Conservation (phyloP, 164 flowering plant genomes). For the Macadamia integrifolia region DNA sequence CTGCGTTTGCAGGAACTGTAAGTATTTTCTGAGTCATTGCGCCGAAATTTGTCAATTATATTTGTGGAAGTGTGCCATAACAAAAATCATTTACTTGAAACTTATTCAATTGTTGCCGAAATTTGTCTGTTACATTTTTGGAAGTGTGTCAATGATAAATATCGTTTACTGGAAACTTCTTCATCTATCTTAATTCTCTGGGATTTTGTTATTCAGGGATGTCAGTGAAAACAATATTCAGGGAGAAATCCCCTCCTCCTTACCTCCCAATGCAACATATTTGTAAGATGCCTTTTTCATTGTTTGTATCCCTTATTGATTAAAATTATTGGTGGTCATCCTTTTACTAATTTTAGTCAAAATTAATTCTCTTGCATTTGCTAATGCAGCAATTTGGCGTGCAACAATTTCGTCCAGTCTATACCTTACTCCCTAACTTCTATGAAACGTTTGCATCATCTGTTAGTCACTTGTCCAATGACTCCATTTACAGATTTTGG, state of each 20-base stretch:
- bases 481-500: background rate
- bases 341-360: background rate
- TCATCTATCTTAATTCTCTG: background rate
- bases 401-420: constrained; percentile 45
- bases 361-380: background rate
- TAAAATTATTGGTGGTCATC: background rate
- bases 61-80: too few relatives aligned
- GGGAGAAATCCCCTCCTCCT: constrained; percentile 54
- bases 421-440: constrained; percentile 50
- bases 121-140: too few relatives aligned
- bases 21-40: constrained; percentile 17
- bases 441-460: constrained; percentile 45
- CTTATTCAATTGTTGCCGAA: background rate
- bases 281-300: constrained; percentile 39
- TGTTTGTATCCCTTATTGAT: background rate
- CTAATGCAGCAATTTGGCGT: constrained; percentile 58
- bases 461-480: constrained; percentile 43
- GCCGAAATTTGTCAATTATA: too few relatives aligned
- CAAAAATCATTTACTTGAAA: too few relatives aligned
- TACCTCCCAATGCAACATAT: constrained; percentile 65
- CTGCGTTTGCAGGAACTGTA: constrained; percentile 56
- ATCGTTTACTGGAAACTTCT: too few relatives aligned
- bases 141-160: too few relatives aligned
- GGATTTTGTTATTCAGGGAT: constrained; percentile 40
- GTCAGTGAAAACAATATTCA: constrained; percentile 54